These are phyloP conservation scores for Leccinum disarticulatum DNA, from an alignment of 768 basidiomycete genomes.

Conservation along the genomic window DNA sequence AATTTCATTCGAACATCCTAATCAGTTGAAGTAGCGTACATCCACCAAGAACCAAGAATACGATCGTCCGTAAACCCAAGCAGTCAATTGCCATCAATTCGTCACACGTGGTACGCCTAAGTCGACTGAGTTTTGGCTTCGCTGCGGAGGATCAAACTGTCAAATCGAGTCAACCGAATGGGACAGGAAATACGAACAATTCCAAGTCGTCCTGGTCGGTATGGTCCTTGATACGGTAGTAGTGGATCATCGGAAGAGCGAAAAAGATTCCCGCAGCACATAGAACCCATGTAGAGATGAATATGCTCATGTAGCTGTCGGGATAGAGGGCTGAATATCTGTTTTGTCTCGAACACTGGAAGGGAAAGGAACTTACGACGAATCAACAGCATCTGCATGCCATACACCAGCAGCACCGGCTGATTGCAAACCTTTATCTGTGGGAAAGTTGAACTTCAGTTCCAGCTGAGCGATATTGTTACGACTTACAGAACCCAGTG, in stretches of 20 bases:
- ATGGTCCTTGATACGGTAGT: conserved; percentile 64
- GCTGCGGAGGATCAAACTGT: conserved; percentile 7
- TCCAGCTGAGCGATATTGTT: background rate
- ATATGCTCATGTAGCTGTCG: conserved; percentile 62
- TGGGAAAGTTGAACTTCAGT: conserved; percentile 2
- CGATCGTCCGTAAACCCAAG: background rate
- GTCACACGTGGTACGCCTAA: background rate
- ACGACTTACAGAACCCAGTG: conserved; percentile 71
- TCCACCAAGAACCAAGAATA: background rate
- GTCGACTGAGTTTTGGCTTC: conserved; percentile 6
- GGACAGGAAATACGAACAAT: conserved; percentile 36
- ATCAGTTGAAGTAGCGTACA: background rate
- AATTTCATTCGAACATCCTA: background rate
- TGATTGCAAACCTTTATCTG: conserved; percentile 75
- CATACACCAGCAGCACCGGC: conserved; percentile 74
- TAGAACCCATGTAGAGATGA: conserved; percentile 73
- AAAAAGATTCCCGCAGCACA: conserved; percentile 63
- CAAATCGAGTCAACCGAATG: background rate
- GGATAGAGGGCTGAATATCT: background rate
- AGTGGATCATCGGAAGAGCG: conserved; percentile 75
- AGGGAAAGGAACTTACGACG: conserved; percentile 49
- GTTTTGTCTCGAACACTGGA: background rate
- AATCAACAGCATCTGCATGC: conserved; percentile 61
- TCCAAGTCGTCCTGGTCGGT: conserved; percentile 52
- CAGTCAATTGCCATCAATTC: background rate